phyloP scores from a whole-genome alignment of 2,329 filamentous ascomycete species.

The Rhynchosporium graminicola region DNA sequence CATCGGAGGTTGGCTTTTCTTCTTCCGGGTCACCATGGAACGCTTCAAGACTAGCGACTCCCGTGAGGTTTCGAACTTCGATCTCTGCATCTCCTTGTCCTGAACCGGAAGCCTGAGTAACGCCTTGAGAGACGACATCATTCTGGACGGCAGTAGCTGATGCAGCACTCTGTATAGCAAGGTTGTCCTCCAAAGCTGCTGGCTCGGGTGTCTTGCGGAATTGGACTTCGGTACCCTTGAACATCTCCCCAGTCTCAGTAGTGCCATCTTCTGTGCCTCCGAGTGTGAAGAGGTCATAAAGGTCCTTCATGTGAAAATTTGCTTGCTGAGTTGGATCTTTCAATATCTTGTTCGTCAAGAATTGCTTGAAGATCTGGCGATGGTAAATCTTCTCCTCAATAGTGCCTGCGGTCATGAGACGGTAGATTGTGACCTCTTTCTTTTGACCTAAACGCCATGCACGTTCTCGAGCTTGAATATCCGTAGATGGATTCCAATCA shows the following conservation, averaged over 20 bases:
- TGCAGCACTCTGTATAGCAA: constrained; percentile 20
- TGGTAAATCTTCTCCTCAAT: constrained; percentile 99
- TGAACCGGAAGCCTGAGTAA: constrained; percentile 6
- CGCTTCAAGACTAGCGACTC: constrained; percentile 65
- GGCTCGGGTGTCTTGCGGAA: constrained; percentile 48
- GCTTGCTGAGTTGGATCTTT: constrained; percentile 92
- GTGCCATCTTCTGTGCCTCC: constrained; percentile 66
- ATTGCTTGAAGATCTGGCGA: constrained; percentile 97
- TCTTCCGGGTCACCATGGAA: constrained; percentile 54
- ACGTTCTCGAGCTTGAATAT: constrained; percentile 90
- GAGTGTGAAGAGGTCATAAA: constrained; percentile 89
- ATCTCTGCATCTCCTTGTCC: constrained; percentile 41
- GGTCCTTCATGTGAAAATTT: constrained; percentile 83
- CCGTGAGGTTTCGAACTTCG: constrained; percentile 55
- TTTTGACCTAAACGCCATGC: constrained; percentile 97
- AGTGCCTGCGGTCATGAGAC: constrained; percentile 95
- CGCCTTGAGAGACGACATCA: constrained; percentile 24
- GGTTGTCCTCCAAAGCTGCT: constrained; percentile 29
- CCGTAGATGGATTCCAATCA: constrained; percentile 97
- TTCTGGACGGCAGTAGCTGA: constrained; percentile 24
- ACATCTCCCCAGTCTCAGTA: constrained; percentile 83
- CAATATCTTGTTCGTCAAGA: constrained; percentile 93
- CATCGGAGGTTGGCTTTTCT: constrained; percentile 51
- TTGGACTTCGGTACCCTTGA: constrained; percentile 81
- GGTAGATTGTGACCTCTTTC: constrained; percentile 91